phyloP scores from a whole-genome alignment of 108 stramenopile species.

The Conticribra weissflogii region DNA sequence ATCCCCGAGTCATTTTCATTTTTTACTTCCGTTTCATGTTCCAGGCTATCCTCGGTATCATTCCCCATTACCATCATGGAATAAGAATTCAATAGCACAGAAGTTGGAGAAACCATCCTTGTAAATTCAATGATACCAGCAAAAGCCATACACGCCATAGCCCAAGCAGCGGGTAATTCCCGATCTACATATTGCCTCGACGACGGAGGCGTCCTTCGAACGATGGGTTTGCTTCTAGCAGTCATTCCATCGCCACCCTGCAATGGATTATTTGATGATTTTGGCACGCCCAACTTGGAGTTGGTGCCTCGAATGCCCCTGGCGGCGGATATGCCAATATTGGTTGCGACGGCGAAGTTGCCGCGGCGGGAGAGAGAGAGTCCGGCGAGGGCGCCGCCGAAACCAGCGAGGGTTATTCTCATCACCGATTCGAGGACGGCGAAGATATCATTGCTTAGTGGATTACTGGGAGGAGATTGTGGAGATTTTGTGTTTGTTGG shows the following conservation, averaged over 20 bases:
- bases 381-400: constrained; percentile 72
- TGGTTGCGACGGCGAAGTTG: constrained; percentile 4
- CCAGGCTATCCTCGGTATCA: background rate
- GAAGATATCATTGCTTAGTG: constrained; percentile 14
- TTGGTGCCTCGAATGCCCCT: background rate
- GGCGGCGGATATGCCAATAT: background rate
- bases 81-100: background rate
- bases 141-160: constrained; percentile 52
- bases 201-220: constrained; percentile 22
- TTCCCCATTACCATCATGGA: constrained; percentile 7
- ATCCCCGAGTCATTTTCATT: background rate
- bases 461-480: too few species aligned
- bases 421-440: constrained; percentile 59
- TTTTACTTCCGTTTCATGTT: background rate
- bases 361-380: constrained; percentile 60
- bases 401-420: constrained; percentile 64
- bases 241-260: background rate
- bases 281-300: too few species aligned
- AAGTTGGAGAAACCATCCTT: constrained; percentile 27
- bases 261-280: background rate
- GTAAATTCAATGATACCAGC: constrained; percentile 45
- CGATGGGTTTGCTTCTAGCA: background rate
- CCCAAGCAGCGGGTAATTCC: constrained; percentile 50
- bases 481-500: background rate
- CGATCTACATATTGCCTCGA: constrained; percentile 22